Evolutionary conservation across 768 basidiomycete species (phyloP).

Genomic region (Lentinus brumalis): DNA sequence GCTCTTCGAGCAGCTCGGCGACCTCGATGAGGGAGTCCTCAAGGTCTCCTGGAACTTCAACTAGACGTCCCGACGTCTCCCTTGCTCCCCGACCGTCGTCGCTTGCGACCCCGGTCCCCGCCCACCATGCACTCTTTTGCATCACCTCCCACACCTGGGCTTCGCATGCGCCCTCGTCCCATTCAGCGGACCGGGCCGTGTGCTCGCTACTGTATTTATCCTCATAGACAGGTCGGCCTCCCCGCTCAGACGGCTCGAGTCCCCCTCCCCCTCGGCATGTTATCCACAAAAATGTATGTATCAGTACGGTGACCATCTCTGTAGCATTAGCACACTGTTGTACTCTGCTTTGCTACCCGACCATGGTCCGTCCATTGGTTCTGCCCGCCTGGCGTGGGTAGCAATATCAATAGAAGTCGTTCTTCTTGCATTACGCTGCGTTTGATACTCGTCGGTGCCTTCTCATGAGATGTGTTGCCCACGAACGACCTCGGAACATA

Average conservation of each 20-base stretch:
- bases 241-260: background rate
- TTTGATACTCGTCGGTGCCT: too few species aligned
- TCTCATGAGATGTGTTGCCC: too few species aligned
- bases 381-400: constrained; percentile 10
- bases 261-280: background rate
- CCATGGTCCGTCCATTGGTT: constrained; percentile 3
- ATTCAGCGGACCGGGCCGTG: constrained; percentile 2
- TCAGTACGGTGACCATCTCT: constrained; percentile 8
- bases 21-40: constrained; percentile 51
- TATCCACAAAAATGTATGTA: background rate
- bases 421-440: too few species aligned
- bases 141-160: background rate
- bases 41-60: constrained; percentile 62
- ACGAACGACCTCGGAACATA: too few species aligned
- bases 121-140: background rate
- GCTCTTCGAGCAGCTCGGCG: constrained; percentile 55
- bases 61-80: background rate
- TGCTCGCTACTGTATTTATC: background rate
- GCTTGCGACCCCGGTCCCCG: too few species aligned
- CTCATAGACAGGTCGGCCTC: background rate
- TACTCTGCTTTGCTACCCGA: constrained; percentile 9
- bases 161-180: background rate
- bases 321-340: constrained; percentile 8
- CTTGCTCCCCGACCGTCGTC: background rate
- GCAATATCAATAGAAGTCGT: too few species aligned